Evolutionary conservation across 768 basidiomycete species (phyloP), one percentile per base, ranked within the genome.

Genomic region (Suillus subaureus): DNA sequence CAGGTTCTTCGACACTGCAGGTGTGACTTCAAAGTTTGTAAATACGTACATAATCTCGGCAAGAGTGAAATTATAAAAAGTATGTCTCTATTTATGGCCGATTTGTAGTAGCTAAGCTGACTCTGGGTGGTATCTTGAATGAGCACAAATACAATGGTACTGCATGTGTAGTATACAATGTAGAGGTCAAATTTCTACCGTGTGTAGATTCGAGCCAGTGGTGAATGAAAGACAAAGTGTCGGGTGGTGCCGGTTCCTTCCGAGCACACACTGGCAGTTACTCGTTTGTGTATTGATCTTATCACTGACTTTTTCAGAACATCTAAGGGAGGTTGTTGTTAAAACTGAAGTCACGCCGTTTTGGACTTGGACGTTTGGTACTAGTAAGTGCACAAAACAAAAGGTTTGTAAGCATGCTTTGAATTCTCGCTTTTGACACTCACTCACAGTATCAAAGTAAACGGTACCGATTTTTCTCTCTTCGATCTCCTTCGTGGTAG

Each of bases 401-500:
- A 49, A 2, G 7, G 7, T 26, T 39, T 4, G 33, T 54, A 52
- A 28, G 13, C 23, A 21, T 12, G 18, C 11, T 33, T 31, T 21
- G 11, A 33, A 54, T 33, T 12, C 16, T 28, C 2, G 51, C 51
- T 26, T 9, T 18, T 6, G 18, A 54, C 8, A 11, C 16, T 54
- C 52, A 54, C 28, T 15, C 4, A 2, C 26, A 21, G 18, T 58
- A 18, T 40, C 18, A 28, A 26, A 26, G 39, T 23, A 23, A 57
- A 9, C 23, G 6, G 26, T 18, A 4, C 4, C 2, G 9, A 40
- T 40, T 18, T 5, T 58, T 65, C 77, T 78, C 61, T 67, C 69
- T 13, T 49, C 63, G 4, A 78, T 70, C 56, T 77, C 75, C 21
- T 75, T 67, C 35, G 69, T 61, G 37, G 75, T 77, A 39, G 75